Conservation (phyloP, 805 yeast species). For the Metschnikowia lachancei region DNA sequence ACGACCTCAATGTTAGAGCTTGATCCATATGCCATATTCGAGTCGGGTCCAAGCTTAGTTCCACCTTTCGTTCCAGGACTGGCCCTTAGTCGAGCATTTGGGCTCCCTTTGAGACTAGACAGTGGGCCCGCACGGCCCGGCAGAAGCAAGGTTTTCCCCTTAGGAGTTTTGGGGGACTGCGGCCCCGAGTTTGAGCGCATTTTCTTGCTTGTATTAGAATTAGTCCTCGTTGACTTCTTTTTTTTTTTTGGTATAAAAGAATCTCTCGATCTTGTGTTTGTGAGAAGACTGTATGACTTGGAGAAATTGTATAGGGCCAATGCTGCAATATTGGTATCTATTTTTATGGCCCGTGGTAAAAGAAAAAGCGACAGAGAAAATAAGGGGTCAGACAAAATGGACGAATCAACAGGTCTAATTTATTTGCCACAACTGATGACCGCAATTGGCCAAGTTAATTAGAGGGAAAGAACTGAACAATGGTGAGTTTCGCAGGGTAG, state of each 20-base stretch:
- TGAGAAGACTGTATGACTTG: neutral
- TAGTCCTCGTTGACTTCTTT: too few relatives aligned
- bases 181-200: constrained; percentile 6
- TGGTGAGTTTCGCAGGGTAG: neutral
- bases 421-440: neutral
- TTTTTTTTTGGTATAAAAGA: too few relatives aligned
- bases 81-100: neutral
- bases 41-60: neutral
- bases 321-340: neutral
- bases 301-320: neutral
- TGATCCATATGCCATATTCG: neutral
- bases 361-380: too few relatives aligned
- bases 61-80: constrained; percentile 1
- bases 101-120: constrained; percentile 2
- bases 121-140: constrained; percentile 2
- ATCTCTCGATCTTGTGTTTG: neutral
- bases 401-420: neutral
- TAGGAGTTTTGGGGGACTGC: constrained; percentile 13
- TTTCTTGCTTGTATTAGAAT: too few relatives aligned
- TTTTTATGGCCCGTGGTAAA: too few relatives aligned
- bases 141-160: constrained; percentile 1
- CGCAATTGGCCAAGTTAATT: neutral
- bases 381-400: too few relatives aligned
- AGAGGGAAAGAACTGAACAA: neutral
- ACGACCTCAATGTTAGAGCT: constrained; percentile 56